Percentiles rank a stretch among this genome's conserved stretches.
Conservation (phyloP, 1,139 yeast species). For the Lodderomyces jiufengensis region DNA sequence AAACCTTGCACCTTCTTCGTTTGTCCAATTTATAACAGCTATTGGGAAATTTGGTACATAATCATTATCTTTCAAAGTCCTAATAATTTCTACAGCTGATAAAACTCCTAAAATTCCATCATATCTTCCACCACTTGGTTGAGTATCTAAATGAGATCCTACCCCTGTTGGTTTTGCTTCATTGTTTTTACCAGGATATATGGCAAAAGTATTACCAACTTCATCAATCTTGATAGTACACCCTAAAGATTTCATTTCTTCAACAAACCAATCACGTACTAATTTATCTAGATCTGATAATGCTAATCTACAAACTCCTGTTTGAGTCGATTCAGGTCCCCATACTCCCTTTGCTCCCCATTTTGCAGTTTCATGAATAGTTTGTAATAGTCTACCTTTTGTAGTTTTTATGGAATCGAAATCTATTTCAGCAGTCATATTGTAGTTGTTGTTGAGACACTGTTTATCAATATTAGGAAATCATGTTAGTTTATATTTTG, state of each 20-base stretch:
- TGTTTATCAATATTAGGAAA: too few relatives aligned
- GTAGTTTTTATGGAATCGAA: slow-evolving; percentile 9
- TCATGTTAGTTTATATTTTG: too few relatives aligned
- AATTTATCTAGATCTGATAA: slow-evolving; percentile 58
- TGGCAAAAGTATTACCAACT: slow-evolving; percentile 64
- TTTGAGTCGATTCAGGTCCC: slow-evolving; percentile 55
- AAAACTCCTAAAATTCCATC: slow-evolving; percentile 72
- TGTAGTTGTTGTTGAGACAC: neutral
- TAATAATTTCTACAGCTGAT: slow-evolving; percentile 60
- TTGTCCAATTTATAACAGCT: slow-evolving; percentile 67
- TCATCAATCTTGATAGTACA: slow-evolving; percentile 58
- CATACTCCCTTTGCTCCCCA: slow-evolving; percentile 64
- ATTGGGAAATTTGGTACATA: slow-evolving; percentile 61
- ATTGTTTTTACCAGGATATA: slow-evolving; percentile 52
- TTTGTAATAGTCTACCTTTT: slow-evolving; percentile 24
- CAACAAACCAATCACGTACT: slow-evolving; percentile 67
- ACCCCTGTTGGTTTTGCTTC: slow-evolving; percentile 56
- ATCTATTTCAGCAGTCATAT: slow-evolving; percentile 1
- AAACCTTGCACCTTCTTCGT: slow-evolving; percentile 77
- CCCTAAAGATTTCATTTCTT: slow-evolving; percentile 50
- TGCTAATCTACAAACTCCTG: slow-evolving; percentile 63
- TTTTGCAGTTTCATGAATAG: slow-evolving; percentile 58
- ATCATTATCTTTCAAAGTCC: slow-evolving; percentile 59
- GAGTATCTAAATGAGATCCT: slow-evolving; percentile 75
- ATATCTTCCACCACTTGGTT: slow-evolving; percentile 76